phyloP scores from a whole-genome alignment of 495 filamentous ascomycete species.

The Penicillium angulare region DNA sequence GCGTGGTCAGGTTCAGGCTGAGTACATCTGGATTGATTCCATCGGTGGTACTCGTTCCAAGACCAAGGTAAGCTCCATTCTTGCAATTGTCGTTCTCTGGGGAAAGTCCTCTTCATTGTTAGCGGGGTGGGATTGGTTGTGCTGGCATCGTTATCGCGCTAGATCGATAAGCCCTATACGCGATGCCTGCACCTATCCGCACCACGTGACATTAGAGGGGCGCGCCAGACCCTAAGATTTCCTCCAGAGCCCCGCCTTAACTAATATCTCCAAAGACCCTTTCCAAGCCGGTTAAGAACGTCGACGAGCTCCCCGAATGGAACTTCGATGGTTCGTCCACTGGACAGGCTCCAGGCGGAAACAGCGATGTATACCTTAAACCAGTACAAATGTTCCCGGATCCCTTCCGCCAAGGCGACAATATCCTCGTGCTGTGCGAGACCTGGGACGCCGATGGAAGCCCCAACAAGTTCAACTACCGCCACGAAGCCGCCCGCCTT shows the following conservation, averaged over 20 bases:
- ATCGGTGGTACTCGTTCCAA: conserved; percentile 78
- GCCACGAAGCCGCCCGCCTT: conserved; percentile 80
- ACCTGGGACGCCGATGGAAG: conserved; percentile 95
- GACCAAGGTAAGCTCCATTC: conserved; percentile 72
- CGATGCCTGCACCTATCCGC: conserved; percentile 30
- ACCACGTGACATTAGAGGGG: conserved; percentile 33
- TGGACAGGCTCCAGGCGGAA: conserved; percentile 89
- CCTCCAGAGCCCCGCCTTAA: conserved; percentile 13
- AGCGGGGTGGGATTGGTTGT: background rate
- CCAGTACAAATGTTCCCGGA: conserved; percentile 89
- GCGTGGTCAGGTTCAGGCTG: conserved; percentile 79
- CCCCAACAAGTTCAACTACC: conserved; percentile 98
- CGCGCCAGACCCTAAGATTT: background rate
- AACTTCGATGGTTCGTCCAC: conserved; percentile 99
- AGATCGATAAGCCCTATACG: conserved; percentile 32
- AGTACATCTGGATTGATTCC: conserved; percentile 98
- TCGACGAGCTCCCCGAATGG: conserved; percentile 93
- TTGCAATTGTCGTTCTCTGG: background rate
- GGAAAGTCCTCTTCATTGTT: background rate
- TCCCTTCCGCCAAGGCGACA: conserved; percentile 81
- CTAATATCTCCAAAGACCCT: conserved; percentile 62
- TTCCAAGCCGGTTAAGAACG: conserved; percentile 55
- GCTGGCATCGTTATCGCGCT: background rate
- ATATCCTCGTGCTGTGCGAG: conserved; percentile 92
- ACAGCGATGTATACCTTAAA: conserved; percentile 97